Conservation (phyloP, 2,329 filamentous ascomycete species). For the Colletotrichum somersetense region DNA sequence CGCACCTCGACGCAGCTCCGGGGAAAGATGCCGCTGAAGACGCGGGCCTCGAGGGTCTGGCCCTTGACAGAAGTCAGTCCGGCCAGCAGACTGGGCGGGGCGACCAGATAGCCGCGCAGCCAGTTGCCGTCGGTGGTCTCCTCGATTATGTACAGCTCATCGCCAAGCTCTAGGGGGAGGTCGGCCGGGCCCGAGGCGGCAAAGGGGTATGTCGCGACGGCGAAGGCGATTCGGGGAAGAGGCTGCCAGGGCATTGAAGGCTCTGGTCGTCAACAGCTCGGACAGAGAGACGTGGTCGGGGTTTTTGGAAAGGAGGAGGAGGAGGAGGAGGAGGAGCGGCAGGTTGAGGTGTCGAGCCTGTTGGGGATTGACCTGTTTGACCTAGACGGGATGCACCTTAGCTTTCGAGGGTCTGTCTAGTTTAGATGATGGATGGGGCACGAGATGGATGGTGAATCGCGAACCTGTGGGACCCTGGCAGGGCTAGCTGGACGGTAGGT, state of each 20-base stretch:
- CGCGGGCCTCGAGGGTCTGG: conserved; percentile 92
- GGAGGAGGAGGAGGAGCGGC: not conserved
- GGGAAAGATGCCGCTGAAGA: conserved; percentile 99
- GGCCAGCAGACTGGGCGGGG: conserved; percentile 91
- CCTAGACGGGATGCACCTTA: conserved; percentile 6
- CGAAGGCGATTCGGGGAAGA: conserved; percentile 96
- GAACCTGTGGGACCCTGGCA: conserved; percentile 39
- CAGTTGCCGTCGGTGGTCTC: conserved; percentile 92
- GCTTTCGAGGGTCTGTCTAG: not conserved
- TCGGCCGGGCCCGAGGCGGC: conserved; percentile 87
- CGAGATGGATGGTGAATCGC: conserved; percentile 20
- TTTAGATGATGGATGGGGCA: not conserved
- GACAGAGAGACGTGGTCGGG: conserved; percentile 16
- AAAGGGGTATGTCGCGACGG: conserved; percentile 95
- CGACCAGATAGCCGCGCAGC: conserved; percentile 95
- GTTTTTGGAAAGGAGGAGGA: not conserved
- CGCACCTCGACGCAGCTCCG: conserved; percentile 94
- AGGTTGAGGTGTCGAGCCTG: not conserved
- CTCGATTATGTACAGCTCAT: conserved; percentile 99
- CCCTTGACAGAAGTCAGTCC: conserved; percentile 92
- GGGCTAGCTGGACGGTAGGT: conserved; percentile 33
- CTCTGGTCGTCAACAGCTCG: conserved; percentile 27
- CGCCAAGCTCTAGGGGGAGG: conserved; percentile 95
- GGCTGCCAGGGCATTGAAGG: conserved; percentile 93
- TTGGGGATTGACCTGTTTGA: not conserved